Evolutionary conservation across 2,329 filamentous ascomycete species (phyloP).

Genomic region (Neonectria hederae): DNA sequence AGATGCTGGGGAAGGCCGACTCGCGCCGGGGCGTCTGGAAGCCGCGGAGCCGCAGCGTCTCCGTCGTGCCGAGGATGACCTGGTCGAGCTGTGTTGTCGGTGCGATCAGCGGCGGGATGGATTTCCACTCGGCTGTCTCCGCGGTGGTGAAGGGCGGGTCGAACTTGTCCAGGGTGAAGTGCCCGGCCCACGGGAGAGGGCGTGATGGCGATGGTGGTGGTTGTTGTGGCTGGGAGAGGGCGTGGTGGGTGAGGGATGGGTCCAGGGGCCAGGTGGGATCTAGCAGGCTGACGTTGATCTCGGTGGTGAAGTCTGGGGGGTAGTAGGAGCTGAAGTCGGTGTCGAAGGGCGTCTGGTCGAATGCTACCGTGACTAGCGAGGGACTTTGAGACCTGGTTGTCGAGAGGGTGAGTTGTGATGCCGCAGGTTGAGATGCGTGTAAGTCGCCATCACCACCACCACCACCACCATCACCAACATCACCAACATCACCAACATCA

Average conservation of each 20-base stretch:
- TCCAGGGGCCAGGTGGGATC: constrained; percentile 16
- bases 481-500: too few species aligned
- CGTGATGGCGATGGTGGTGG: constrained; percentile 7
- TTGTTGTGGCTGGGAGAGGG: neutral
- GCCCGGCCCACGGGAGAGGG: constrained; percentile 24
- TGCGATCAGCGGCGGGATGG: constrained; percentile 26
- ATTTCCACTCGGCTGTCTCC: constrained; percentile 21
- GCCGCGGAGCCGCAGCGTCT: constrained; percentile 20
- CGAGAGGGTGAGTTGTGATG: neutral
- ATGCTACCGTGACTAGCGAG: neutral
- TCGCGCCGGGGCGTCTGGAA: constrained; percentile 8
- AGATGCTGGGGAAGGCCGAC: constrained; percentile 39
- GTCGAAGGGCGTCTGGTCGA: constrained; percentile 3
- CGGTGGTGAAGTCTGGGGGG: neutral
- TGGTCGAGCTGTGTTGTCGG: constrained; percentile 29
- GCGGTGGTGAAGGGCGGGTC: constrained; percentile 2
- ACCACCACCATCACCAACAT: neutral
- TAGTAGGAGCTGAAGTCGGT: constrained; percentile 1
- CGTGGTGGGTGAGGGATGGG: neutral
- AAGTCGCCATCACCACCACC: neutral
- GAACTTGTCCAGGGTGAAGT: constrained; percentile 24
- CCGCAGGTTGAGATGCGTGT: neutral
- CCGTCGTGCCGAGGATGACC: constrained; percentile 27
- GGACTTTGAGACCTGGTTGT: neutral
- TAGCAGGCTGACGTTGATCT: constrained; percentile 10